These are phyloP conservation scores for Zygoascus ofunaensis DNA, from an alignment of 805 yeast species.

Conservation along the genomic window DNA sequence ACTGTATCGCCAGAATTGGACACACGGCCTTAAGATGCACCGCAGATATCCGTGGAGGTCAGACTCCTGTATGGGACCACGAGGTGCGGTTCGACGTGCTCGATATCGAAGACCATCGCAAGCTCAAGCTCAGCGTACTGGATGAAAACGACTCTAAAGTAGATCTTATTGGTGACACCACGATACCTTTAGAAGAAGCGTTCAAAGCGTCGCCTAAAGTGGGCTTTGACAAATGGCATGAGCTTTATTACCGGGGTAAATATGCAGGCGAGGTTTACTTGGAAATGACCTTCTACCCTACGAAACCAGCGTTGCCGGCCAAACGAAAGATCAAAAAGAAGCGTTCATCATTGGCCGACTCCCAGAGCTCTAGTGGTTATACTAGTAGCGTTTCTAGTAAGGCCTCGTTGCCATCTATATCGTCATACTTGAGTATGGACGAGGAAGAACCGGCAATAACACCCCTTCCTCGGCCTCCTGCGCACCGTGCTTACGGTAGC, in stretches of 20 bases:
- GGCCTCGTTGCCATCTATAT: neutral
- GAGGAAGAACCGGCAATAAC: too few relatives aligned
- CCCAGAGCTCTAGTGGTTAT: too few relatives aligned
- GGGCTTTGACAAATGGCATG: slow-evolving; percentile 84
- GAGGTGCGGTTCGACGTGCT: slow-evolving; percentile 28
- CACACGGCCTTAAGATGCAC: slow-evolving; percentile 74
- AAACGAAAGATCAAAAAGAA: slow-evolving; percentile 9
- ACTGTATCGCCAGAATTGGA: slow-evolving; percentile 72
- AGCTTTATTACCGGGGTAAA: slow-evolving; percentile 52
- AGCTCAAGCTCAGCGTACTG: slow-evolving; percentile 61
- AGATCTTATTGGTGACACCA: slow-evolving; percentile 73
- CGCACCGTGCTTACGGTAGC: neutral
- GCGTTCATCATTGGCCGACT: neutral
- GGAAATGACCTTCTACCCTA: slow-evolving; percentile 86
- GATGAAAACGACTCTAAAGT: slow-evolving; percentile 76
- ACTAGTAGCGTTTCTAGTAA: neutral
- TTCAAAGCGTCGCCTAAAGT: slow-evolving; percentile 55
- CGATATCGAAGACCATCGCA: slow-evolving; percentile 36
- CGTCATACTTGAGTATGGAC: neutral
- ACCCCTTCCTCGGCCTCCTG: too few relatives aligned
- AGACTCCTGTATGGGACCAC: slow-evolving; percentile 67
- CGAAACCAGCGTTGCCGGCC: slow-evolving; percentile 21
- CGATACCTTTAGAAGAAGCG: slow-evolving; percentile 68
- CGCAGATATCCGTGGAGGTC: slow-evolving; percentile 81
- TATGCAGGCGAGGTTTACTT: slow-evolving; percentile 83